Evolutionary conservation across 495 filamentous ascomycete genomes (phyloP), one percentile per base, ranked within the genome.

Genomic region (Aspergillus nidulans): DNA sequence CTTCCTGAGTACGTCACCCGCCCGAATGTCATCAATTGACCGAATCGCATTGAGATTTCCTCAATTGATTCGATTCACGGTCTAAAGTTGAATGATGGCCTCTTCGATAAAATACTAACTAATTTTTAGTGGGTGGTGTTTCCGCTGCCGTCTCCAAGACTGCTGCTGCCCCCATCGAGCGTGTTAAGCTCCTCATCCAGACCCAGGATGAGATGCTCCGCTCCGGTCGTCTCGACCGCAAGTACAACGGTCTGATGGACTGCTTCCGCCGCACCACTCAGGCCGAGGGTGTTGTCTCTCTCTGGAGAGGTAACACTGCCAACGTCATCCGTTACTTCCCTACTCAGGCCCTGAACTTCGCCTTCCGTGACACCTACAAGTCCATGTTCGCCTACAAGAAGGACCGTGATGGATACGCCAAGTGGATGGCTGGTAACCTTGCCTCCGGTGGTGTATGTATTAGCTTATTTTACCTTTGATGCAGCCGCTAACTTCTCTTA

Each of bases 201-300:
- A 98, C 97, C 83, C 94, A 98, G 95, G 94, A 98, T 95, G 94
- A 98, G 85, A 98, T 98, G 94, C 79, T 98, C 69, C 96, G 96
- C 85, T 76, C 87, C 67, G 94, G 94, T 72, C 94, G 94, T 88
- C 92, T 98, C 55, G 90, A 96, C 85, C 86, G 86, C 77, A 94
- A 91, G 78, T 98, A 97, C 83, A 77, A 80, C 73, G 94, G 94
- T 77, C 97, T 98, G 73, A 67, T 47, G 41, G 95, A 98, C 73
- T 97, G 94, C 84, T 98, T 98, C 85, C 71, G 74, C 54, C 89
- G 94, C 74, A 97, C 95, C 63, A 83, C 81, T 62, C 81, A 81
- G 64, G 77, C 86, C 55, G 94, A 98, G 81, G 81, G 80, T 76
- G 69, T 84, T 58, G 83, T 90, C 68, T 89, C 94, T 51, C 82